phyloP scores from a whole-genome alignment of 768 basidiomycete genomes.

The Suillus spraguei region DNA sequence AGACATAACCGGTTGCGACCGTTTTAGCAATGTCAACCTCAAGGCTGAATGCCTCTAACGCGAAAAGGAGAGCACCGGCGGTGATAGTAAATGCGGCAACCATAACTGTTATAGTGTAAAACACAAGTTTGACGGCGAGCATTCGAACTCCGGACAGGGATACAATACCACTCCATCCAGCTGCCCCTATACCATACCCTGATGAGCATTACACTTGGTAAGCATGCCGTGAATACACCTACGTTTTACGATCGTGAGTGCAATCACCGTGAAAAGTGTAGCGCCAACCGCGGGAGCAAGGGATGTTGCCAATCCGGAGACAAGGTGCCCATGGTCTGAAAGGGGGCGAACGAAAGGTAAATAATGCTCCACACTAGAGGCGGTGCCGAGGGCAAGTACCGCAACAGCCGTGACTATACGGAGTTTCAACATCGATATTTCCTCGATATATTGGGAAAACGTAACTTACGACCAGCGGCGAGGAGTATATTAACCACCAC shows the following conservation, averaged over 20 bases:
- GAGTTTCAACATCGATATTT: conserved; percentile 13
- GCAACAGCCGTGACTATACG: conserved; percentile 67
- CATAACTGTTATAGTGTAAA: conserved; percentile 56
- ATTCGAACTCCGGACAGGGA: conserved; percentile 67
- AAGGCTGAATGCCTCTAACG: conserved; percentile 58
- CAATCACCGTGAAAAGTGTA: conserved; percentile 57
- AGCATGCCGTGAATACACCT: conserved; percentile 28
- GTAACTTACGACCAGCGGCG: conserved; percentile 59
- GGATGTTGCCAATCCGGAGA: conserved; percentile 65
- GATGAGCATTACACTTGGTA: neutral
- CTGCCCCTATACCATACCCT: conserved; percentile 43
- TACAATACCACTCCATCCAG: conserved; percentile 54
- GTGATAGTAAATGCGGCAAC: conserved; percentile 63
- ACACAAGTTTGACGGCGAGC: conserved; percentile 60
- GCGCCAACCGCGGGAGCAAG: conserved; percentile 68
- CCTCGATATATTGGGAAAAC: neutral
- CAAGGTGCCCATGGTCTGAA: conserved; percentile 48
- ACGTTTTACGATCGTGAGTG: conserved; percentile 59
- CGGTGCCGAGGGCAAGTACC: conserved; percentile 66
- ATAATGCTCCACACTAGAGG: conserved; percentile 74
- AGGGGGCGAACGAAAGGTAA: conserved; percentile 64
- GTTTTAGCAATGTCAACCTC: conserved; percentile 40
- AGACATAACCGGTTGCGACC: conserved; percentile 71
- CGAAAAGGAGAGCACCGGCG: conserved; percentile 71
- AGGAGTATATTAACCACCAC: conserved; percentile 52